A percentile compares a stretch with the other conserved stretches of the same genome.
phyloP scores from a whole-genome alignment of 768 basidiomycete genomes.

The Calocybe indica region DNA sequence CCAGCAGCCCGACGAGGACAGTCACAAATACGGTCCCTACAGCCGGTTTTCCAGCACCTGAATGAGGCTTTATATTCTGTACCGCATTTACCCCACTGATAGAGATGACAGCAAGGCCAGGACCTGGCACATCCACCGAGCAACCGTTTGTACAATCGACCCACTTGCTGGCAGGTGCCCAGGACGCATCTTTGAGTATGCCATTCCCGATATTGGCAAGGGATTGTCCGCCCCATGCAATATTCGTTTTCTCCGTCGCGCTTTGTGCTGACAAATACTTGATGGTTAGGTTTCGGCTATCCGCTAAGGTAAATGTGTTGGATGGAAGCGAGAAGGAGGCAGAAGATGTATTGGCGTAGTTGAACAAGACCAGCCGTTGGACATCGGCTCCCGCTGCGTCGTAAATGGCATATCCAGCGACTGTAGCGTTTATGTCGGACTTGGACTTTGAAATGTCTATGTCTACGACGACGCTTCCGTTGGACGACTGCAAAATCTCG shows the following conservation, averaged over 20 bases:
- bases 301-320: conserved; percentile 17
- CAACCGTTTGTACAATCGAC: conserved; percentile 39
- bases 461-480: conserved; percentile 39
- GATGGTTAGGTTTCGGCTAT: conserved; percentile 26
- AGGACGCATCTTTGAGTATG: conserved; percentile 23
- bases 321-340: conserved; percentile 30
- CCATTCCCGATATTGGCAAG: conserved; percentile 36
- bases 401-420: conserved; percentile 55
- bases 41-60: neutral
- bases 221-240: conserved; percentile 58
- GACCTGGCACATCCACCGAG: conserved; percentile 38
- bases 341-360: conserved; percentile 38
- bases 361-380: conserved; percentile 41
- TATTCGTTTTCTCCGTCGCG: conserved; percentile 43
- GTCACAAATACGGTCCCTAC: no score
- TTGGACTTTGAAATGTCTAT: conserved; percentile 36
- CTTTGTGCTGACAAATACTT: conserved; percentile 44
- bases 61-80: neutral
- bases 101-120: conserved; percentile 45
- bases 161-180: conserved; percentile 29
- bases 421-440: conserved; percentile 28
- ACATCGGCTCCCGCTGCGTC: conserved; percentile 40
- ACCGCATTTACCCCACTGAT: conserved; percentile 7
- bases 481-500: conserved; percentile 34
- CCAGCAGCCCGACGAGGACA: no score